These are phyloP conservation scores for Aspergillus haitiensis DNA, from an alignment of 495 filamentous ascomycete genomes.

Conservation along the genomic window DNA sequence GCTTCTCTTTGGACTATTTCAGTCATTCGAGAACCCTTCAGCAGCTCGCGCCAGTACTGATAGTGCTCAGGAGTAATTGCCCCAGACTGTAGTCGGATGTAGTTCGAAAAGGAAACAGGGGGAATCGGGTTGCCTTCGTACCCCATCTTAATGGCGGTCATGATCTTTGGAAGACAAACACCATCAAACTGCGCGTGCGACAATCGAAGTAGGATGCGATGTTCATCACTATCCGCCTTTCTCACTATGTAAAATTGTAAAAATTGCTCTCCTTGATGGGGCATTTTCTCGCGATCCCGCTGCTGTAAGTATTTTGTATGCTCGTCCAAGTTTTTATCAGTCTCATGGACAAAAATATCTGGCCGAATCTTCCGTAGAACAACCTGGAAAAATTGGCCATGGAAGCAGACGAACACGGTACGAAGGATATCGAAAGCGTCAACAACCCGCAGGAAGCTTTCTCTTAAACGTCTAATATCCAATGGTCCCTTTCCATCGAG, in stretches of 20 bases:
- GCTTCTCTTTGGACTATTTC: constrained; percentile 41
- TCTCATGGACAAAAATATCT: constrained; percentile 54
- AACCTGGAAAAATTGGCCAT: constrained; percentile 59
- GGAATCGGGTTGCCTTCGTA: constrained; percentile 53
- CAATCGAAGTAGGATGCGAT: constrained; percentile 64
- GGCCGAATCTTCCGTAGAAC: constrained; percentile 56
- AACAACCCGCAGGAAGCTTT: constrained; percentile 45
- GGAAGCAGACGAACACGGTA: constrained; percentile 64
- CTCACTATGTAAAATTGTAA: constrained; percentile 62
- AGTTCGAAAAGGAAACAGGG: constrained; percentile 57
- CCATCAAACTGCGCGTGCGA: constrained; percentile 79
- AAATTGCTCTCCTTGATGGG: constrained; percentile 62
- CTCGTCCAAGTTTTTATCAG: constrained; percentile 51
- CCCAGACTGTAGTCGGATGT: constrained; percentile 52
- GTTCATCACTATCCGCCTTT: constrained; percentile 45
- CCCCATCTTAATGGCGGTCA: constrained; percentile 52
- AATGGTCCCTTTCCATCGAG: constrained; percentile 51
- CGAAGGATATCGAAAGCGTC: constrained; percentile 65
- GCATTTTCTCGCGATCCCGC: constrained; percentile 49
- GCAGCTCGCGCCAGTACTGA: constrained; percentile 44
- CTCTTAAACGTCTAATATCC: constrained; percentile 48
- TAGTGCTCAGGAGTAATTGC: constrained; percentile 56
- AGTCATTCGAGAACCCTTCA: constrained; percentile 49
- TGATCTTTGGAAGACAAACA: constrained; percentile 62
- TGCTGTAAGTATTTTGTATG: constrained; percentile 52